Percentiles rank a stretch among this genome's conserved stretches.
phyloP scores from a whole-genome alignment of 2,329 filamentous ascomycete species.

The Phyllosticta paracitricarpa region DNA sequence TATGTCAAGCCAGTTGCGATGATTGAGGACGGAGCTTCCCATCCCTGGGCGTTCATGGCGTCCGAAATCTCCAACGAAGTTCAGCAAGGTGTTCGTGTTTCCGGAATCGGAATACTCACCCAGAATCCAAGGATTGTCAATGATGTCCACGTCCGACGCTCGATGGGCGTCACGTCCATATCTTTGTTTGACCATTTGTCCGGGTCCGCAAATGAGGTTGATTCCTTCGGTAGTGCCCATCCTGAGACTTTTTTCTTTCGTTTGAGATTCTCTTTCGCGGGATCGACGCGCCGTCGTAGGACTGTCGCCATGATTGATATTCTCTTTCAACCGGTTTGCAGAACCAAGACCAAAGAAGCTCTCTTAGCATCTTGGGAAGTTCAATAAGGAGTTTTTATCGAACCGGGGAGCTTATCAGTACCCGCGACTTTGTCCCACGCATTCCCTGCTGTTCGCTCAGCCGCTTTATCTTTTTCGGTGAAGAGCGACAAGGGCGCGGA shows the following conservation, averaged over 20 bases:
- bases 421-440: neutral
- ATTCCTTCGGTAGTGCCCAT: conserved; percentile 33
- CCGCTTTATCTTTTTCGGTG: neutral
- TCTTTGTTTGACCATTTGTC: conserved; percentile 20
- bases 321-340: neutral
- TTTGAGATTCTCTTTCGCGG: conserved; percentile 23
- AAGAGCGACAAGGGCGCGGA: neutral
- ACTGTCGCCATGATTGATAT: conserved; percentile 13
- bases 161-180: conserved; percentile 35
- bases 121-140: conserved; percentile 36
- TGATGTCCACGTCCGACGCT: conserved; percentile 36
- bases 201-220: conserved; percentile 31
- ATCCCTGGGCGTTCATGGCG: conserved; percentile 14
- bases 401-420: neutral
- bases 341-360: neutral
- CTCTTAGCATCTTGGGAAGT: neutral
- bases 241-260: conserved; percentile 27
- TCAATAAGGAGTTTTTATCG: neutral
- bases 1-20: conserved; percentile 37
- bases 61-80: neutral
- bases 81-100: neutral
- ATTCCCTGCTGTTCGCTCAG: neutral
- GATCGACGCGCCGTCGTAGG: conserved; percentile 19
- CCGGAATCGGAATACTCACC: conserved; percentile 31
- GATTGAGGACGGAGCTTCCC: conserved; percentile 38